Evolutionary conservation across 1,139 yeast species (phyloP).

Genomic region (Protomyces arabidopsidicola): DNA sequence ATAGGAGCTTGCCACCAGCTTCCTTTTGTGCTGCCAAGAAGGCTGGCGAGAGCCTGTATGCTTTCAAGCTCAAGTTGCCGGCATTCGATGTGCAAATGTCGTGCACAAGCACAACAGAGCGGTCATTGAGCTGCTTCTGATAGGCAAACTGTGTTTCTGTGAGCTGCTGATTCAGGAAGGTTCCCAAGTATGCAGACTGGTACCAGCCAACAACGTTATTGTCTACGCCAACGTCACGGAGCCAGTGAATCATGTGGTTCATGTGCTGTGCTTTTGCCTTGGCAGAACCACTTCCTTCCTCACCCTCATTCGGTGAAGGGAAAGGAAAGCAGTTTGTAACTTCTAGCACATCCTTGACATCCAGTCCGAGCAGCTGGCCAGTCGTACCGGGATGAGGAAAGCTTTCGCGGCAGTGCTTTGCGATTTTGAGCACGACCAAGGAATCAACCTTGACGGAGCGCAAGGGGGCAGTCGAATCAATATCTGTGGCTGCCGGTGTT

Average conservation of each 20-base stretch:
- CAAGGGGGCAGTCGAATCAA: slow-evolving; percentile 27
- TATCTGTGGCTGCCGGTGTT: slow-evolving; percentile 28
- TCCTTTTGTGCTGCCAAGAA: slow-evolving; percentile 54
- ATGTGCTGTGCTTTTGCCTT: slow-evolving; percentile 47
- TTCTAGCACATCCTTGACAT: slow-evolving; percentile 50
- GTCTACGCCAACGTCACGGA: slow-evolving; percentile 63
- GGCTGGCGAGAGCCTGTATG: slow-evolving; percentile 61
- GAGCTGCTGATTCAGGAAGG: slow-evolving; percentile 54
- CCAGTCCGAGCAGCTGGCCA: slow-evolving; percentile 76
- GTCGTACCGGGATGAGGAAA: slow-evolving; percentile 58
- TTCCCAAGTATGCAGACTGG: slow-evolving; percentile 64
- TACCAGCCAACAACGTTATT: slow-evolving; percentile 81
- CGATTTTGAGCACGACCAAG: slow-evolving; percentile 59
- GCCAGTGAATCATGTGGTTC: slow-evolving; percentile 59
- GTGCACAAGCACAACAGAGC: slow-evolving; percentile 56
- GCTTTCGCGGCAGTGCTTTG: slow-evolving; percentile 67
- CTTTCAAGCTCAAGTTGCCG: slow-evolving; percentile 57
- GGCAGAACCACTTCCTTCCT: slow-evolving; percentile 39
- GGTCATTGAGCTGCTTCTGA: slow-evolving; percentile 47
- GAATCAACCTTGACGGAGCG: slow-evolving; percentile 29
- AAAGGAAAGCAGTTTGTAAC: slow-evolving; percentile 60
- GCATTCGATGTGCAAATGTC: slow-evolving; percentile 67
- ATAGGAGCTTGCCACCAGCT: slow-evolving; percentile 50
- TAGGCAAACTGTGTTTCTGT: slow-evolving; percentile 34
- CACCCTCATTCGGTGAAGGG: slow-evolving; percentile 49